Evolutionary conservation across 306 rosid genomes (phyloP).

Genomic region (Rubus idaeus): DNA sequence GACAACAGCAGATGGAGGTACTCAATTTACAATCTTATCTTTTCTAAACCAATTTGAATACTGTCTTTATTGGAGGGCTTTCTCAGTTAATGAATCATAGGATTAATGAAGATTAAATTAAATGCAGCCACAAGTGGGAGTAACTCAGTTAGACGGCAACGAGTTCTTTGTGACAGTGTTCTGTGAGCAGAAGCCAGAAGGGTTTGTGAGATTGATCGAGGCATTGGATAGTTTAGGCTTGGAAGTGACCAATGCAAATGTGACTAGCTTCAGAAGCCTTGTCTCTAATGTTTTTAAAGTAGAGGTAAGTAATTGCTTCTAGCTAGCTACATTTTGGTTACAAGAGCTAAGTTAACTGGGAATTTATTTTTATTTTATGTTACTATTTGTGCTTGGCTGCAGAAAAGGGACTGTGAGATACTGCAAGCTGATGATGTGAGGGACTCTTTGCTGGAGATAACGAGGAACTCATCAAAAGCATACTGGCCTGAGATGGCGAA

Average conservation of each 20-base stretch:
- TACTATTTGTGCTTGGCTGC: conserved; percentile 10
- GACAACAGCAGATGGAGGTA: conserved; percentile 77
- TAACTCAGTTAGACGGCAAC: conserved; percentile 60
- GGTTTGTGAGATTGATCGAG: conserved; percentile 72
- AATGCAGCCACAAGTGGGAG: conserved; percentile 80
- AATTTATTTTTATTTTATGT: neutral
- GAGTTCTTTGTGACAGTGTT: conserved; percentile 76
- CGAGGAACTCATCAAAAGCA: conserved; percentile 47
- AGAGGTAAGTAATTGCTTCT: conserved; percentile 37
- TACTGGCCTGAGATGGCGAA: conserved; percentile 44
- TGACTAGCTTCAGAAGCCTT: conserved; percentile 72
- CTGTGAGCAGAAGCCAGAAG: conserved; percentile 72
- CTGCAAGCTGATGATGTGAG: conserved; percentile 73
- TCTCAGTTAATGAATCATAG: neutral
- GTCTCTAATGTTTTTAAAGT: conserved; percentile 76
- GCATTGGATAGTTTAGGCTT: conserved; percentile 60
- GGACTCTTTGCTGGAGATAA: conserved; percentile 63
- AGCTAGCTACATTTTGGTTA: neutral
- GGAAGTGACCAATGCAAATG: conserved; percentile 71
- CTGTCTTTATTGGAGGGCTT: neutral
- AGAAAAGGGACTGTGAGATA: conserved; percentile 64
- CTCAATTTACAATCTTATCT: neutral
- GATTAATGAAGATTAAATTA: neutral
- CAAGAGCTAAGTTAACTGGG: neutral
- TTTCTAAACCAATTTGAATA: neutral